Conservation (phyloP, 805 yeast genomes). For the Ogataea trehalophila region DNA sequence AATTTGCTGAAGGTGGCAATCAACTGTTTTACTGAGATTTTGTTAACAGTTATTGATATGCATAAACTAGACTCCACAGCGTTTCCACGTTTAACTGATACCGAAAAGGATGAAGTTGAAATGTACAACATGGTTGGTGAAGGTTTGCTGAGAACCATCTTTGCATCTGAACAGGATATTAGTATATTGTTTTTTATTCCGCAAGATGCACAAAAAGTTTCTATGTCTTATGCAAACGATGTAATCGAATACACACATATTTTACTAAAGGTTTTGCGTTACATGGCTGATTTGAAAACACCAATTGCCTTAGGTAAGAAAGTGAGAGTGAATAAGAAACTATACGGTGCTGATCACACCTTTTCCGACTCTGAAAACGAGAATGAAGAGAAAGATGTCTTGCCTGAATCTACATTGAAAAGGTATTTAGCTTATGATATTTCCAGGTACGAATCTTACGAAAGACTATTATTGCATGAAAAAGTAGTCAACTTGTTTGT, state of each 20-base stretch:
- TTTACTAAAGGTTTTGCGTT: conserved; percentile 62
- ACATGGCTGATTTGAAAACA: conserved; percentile 49
- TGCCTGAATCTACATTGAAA: conserved; percentile 11
- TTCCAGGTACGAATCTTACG: conserved; percentile 28
- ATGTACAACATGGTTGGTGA: conserved; percentile 27
- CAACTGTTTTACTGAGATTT: conserved; percentile 59
- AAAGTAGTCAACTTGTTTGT: conserved; percentile 63
- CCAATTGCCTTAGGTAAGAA: conserved; percentile 25
- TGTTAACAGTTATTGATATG: conserved; percentile 39
- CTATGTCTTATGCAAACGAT: conserved; percentile 56
- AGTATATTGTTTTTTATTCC: conserved; percentile 56
- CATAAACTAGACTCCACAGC: conserved; percentile 31
- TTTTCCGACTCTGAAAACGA: conserved; percentile 23
- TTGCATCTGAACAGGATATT: conserved; percentile 58
- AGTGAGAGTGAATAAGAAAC: conserved; percentile 2
- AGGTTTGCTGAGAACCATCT: conserved; percentile 50
- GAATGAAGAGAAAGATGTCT: conserved; percentile 21
- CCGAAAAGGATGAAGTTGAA: conserved; percentile 43
- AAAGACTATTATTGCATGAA: conserved; percentile 47
- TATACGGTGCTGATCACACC: conserved; percentile 21
- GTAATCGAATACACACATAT: conserved; percentile 62
- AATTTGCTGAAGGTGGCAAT: conserved; percentile 66
- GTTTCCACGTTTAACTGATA: conserved; percentile 36
- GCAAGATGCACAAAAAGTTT: conserved; percentile 54
- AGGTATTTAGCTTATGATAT: conserved; percentile 16